Conservation (phyloP, 805 yeast species). For the Pichia rugopelliculosa region DNA sequence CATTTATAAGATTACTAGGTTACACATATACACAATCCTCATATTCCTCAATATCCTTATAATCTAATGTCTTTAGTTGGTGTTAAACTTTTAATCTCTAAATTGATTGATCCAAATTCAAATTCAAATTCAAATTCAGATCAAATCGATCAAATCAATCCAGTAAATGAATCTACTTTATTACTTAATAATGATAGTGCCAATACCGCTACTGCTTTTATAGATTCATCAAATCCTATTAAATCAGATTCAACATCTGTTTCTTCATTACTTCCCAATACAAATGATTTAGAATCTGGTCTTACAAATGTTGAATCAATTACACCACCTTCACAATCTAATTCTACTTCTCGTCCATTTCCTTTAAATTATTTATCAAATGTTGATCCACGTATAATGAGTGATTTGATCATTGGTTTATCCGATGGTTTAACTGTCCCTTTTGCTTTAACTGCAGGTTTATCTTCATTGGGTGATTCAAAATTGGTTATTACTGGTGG, state of each 20-base stretch:
- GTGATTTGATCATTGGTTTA: slow-evolving; percentile 87
- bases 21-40: too few species aligned
- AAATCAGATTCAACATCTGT: not conserved
- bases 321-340: not conserved
- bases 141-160: not conserved
- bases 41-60: too few species aligned
- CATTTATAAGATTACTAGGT: too few species aligned
- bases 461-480: slow-evolving; percentile 83
- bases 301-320: not conserved
- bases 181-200: not conserved
- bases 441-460: slow-evolving; percentile 96
- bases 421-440: slow-evolving; percentile 97
- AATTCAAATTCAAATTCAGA: not conserved
- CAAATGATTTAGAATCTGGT: slow-evolving; percentile 5
- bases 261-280: not conserved
- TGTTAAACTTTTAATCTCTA: slow-evolving; percentile 1
- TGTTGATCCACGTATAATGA: slow-evolving; percentile 87
- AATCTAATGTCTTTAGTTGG: slow-evolving; percentile 6
- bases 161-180: not conserved
- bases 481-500: slow-evolving; percentile 95
- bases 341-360: not conserved
- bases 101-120: not conserved
- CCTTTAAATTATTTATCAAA: slow-evolving; percentile 34
- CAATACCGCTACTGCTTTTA: not conserved
- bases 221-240: not conserved